Evolutionary conservation across 2,329 filamentous ascomycete species (phyloP).

Genomic region (Pyrenochaeta sp.): DNA sequence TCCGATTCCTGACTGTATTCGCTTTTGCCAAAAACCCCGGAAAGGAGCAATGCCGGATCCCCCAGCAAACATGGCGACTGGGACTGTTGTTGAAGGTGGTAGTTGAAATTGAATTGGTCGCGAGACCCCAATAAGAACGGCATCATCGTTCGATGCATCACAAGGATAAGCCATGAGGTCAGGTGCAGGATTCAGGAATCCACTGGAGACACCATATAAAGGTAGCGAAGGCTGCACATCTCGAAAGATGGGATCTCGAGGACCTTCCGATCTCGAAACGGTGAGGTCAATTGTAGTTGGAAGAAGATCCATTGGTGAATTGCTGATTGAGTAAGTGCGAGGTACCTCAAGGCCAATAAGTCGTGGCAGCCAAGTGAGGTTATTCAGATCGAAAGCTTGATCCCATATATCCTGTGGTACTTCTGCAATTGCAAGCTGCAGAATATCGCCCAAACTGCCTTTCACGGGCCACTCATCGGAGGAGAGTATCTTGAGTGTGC

Average conservation of each 20-base stretch:
- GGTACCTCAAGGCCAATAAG: constrained; percentile 60
- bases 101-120: constrained; percentile 61
- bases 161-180: constrained; percentile 36
- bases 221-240: constrained; percentile 49
- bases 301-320: constrained; percentile 57
- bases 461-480: constrained; percentile 62
- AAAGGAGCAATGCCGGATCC: constrained; percentile 64
- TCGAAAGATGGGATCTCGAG: constrained; percentile 37
- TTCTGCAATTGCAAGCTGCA: constrained; percentile 58
- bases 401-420: constrained; percentile 61
- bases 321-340: constrained; percentile 63
- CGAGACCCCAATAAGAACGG: constrained; percentile 60
- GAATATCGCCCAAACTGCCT: constrained; percentile 59
- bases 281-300: constrained; percentile 60
- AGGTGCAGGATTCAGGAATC: constrained; percentile 59
- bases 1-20: constrained; percentile 52
- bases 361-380: constrained; percentile 57
- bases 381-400: constrained; percentile 54
- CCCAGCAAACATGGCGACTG: constrained; percentile 62
- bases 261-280: constrained; percentile 56
- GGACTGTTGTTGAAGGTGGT: constrained; percentile 58
- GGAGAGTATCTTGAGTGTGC: constrained; percentile 58
- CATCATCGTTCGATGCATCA: constrained; percentile 52
- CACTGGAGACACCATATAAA: constrained; percentile 59
- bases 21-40: constrained; percentile 62